Evolutionary conservation across 129 eudicot species (phyloP), one percentile per base, ranked within the genome.

Genomic region (Tagetes patula): DNA sequence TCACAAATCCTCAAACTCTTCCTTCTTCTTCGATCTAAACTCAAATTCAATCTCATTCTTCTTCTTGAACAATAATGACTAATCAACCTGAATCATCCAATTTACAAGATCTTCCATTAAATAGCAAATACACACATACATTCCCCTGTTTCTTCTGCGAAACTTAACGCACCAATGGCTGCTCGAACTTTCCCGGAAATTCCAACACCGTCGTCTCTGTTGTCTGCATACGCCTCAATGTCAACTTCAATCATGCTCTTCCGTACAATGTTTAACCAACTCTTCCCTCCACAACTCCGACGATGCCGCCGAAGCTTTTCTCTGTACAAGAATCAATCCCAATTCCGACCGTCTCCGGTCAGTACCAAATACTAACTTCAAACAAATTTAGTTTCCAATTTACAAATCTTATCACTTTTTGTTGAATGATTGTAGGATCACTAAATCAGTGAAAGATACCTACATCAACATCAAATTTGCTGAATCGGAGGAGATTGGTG

Each of bases 181-280:
- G 70, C 69, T 78, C 68, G 36, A 31, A 8, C 2, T 13, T 69
- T 83, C 3, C 52, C 85, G 3, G 86, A 78, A 31, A 76, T 89
- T 80, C 85, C 86, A 10, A 71, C 81, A 3, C 60, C 86, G 27
- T 62, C 96, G 11, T 80, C 91, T 0, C 43, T 91, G 3, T 80
- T 91, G 67, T 76, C 95, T 14, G 91, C 88, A 41, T 91, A 84
- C 65, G 97, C 95, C 27, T 91, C 97, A 1, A 14, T 84, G 58
- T 82, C 96, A 4, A 86, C 88, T 0, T 73, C 90, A 2, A 63
- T 81, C 75, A 91, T 91, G 90, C 82, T 91, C n/a, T 65, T 86
- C 75, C 90, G 96, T 13, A 82, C 96, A 30, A 79, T 91, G 78
- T 79, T 79, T 65, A 76, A 86, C 72, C 96, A 91, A 27, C 36